These are phyloP conservation scores for Kazachstania africana DNA, from an alignment of 805 yeast genomes.

Conservation along the genomic window DNA sequence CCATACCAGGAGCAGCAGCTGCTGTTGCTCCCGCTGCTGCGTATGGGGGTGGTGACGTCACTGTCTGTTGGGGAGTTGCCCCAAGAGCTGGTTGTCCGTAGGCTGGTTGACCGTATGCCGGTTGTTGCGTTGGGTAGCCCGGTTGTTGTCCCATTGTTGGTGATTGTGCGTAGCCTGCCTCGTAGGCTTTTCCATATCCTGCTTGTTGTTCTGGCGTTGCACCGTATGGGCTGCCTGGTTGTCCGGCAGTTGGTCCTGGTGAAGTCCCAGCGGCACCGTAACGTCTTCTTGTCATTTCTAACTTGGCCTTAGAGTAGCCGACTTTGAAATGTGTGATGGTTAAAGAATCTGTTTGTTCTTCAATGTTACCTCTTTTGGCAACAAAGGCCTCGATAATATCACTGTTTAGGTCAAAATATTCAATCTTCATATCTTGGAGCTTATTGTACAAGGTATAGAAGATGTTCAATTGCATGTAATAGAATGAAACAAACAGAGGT, in stretches of 20 bases:
- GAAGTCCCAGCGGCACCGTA: conserved; percentile 34
- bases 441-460: conserved; percentile 84
- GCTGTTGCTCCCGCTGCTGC: conserved; percentile 29
- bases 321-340: conserved; percentile 85
- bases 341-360: conserved; percentile 78
- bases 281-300: conserved; percentile 73
- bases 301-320: conserved; percentile 75
- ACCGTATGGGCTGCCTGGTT: conserved; percentile 12
- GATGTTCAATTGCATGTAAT: conserved; percentile 95
- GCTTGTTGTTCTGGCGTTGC: conserved; percentile 10
- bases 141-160: conserved; percentile 13
- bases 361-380: conserved; percentile 79
- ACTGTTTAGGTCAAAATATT: conserved; percentile 78
- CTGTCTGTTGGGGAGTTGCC: conserved; percentile 5
- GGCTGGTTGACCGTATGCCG: conserved; percentile 9
- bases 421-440: conserved; percentile 94
- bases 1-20: conserved; percentile 31
- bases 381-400: conserved; percentile 75
- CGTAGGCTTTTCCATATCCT: conserved; percentile 10
- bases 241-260: conserved; percentile 6
- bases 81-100: conserved; percentile 5
- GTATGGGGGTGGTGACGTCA: conserved; percentile 10
- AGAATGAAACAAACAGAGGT: conserved; percentile 87
- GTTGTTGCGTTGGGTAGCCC: conserved; percentile 4
- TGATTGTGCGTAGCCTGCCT: not conserved